phyloP scores from a whole-genome alignment of 2,329 filamentous ascomycete species.

The Phoma sp. region DNA sequence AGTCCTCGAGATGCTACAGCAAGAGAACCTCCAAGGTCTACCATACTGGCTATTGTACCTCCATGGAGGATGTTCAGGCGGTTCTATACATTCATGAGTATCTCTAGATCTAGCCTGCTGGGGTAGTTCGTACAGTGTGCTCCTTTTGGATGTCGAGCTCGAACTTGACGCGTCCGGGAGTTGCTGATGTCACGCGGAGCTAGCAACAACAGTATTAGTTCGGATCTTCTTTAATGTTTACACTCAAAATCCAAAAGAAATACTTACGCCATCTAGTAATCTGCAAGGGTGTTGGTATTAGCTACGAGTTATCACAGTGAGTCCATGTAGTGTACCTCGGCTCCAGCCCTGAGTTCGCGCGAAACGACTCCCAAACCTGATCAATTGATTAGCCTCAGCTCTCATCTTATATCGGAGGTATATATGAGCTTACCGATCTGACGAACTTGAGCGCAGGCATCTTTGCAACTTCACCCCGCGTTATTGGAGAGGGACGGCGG shows the following conservation, averaged over 20 bases:
- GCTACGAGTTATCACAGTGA: not conserved
- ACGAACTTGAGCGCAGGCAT: slow-evolving; percentile 67
- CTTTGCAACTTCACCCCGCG: slow-evolving; percentile 3
- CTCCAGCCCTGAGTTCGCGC: slow-evolving; percentile 84
- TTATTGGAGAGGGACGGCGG: slow-evolving; percentile 32
- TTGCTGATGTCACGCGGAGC: slow-evolving; percentile 72
- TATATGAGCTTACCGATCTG: slow-evolving; percentile 62
- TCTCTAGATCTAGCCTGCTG: too few relatives aligned
- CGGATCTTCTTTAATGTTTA: too few relatives aligned
- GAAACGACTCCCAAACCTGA: slow-evolving; percentile 86
- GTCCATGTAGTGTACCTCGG: slow-evolving; percentile 68
- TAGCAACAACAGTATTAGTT: too few relatives aligned
- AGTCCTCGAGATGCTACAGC: slow-evolving; percentile 71
- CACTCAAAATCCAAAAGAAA: too few relatives aligned
- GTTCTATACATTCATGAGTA: slow-evolving; percentile 63
- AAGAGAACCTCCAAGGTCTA: slow-evolving; percentile 71
- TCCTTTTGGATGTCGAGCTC: slow-evolving; percentile 77
- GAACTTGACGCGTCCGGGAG: slow-evolving; percentile 74
- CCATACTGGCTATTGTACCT: slow-evolving; percentile 79
- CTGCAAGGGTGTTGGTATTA: slow-evolving; percentile 29
- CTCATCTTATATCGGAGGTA: not conserved
- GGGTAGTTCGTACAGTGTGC: slow-evolving; percentile 70
- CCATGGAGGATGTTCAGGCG: slow-evolving; percentile 79
- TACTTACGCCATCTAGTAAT: slow-evolving; percentile 51
- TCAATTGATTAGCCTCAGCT: slow-evolving; percentile 25